Percentiles rank a stretch among this genome's conserved stretches.
phyloP scores from a whole-genome alignment of 176 grass and related monocot species.

The Lolium perenne region DNA sequence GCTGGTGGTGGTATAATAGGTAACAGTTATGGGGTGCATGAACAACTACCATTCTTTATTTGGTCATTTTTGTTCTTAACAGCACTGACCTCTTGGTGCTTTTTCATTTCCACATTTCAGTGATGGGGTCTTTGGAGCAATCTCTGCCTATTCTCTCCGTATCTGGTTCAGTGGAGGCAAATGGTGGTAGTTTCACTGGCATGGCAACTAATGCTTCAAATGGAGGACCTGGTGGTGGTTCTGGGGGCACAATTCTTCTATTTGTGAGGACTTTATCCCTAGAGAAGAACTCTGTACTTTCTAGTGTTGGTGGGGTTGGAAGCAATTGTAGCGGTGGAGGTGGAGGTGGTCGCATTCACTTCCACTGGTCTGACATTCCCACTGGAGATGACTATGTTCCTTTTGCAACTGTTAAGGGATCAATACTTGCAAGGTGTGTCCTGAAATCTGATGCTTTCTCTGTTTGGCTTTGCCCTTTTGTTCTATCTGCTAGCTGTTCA shows the following conservation, averaged over 20 bases:
- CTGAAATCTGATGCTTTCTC: constrained; percentile 43
- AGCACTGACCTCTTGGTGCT: constrained; percentile 22
- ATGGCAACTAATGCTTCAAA: constrained; percentile 45
- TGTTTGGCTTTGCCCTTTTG: constrained; percentile 14
- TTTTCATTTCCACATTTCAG: constrained; percentile 57
- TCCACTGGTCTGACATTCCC: constrained; percentile 89
- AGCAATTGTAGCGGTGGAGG: constrained; percentile 76
- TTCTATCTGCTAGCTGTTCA: constrained; percentile 35
- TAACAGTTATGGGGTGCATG: constrained; percentile 41
- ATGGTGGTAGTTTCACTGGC: constrained; percentile 76
- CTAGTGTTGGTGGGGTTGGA: constrained; percentile 79
- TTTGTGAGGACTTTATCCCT: constrained; percentile 74
- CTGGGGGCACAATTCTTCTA: constrained; percentile 94
- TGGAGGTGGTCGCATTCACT: constrained; percentile 95
- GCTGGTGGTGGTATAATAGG: constrained; percentile 95
- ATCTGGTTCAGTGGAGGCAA: constrained; percentile 75
- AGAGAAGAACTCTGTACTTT: constrained; percentile 66
- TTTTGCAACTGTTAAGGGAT: constrained; percentile 77
- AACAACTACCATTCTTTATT: constrained; percentile 16
- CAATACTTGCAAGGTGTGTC: constrained; percentile 77
- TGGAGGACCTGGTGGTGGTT: constrained; percentile 85
- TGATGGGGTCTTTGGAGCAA: constrained; percentile 96
- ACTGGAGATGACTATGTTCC: constrained; percentile 94
- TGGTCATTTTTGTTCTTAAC: constrained; percentile 40
- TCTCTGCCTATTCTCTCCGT: constrained; percentile 66